Base-by-base conservation (phyloP, 2,329 filamentous ascomycete species). In the Trichoderma sp. region DNA sequence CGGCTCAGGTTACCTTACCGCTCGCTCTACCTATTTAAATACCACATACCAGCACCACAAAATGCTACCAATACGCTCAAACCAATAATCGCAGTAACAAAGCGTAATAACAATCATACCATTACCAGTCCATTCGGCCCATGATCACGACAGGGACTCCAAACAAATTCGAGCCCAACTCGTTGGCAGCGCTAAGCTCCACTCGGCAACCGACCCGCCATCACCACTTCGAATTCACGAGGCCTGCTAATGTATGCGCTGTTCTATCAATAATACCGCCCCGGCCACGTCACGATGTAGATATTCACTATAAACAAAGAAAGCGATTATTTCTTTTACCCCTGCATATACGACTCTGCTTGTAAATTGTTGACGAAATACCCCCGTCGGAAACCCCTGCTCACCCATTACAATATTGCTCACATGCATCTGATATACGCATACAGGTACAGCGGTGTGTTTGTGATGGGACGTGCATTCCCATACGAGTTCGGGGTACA, bases 151-250 rank as follows among this genome's bases (percentile, higher is more conserved):
- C 33, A 56, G 19, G 21, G 33, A 27, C 27, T 27, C 27, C 2
- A 27, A 27, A 27, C 27, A 27, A 27, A 27, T 27, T 27, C 27
- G 27, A 27, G 27, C 27, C 27, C 27, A 27, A 27, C 63, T 66
- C 53, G 63, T 37, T 66, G 63, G 63, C 63, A 66, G 63, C 63
- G 57, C 63, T 66, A 66, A 49, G 53, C 63, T 47, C 63, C 63
- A 66, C 37, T 57, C 19, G 63, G 63, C 53, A 66, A 65, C 29
- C 47, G 52, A 65, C 62, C 62, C 49, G 61, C 52, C 33, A 40
- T 43, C 40, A 61, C 31, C 60, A 27, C 60, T 63, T 24, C 4
- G 40, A 49, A 49, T 24, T n/a, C n/a, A 49, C 47, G 47, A 49
- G 47, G 47, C n/a, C n/a, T 21, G 31, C 47, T 27, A 35, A 35